Conservation (phyloP, 345 rosid genomes). For the Erucastrum elatum region DNA sequence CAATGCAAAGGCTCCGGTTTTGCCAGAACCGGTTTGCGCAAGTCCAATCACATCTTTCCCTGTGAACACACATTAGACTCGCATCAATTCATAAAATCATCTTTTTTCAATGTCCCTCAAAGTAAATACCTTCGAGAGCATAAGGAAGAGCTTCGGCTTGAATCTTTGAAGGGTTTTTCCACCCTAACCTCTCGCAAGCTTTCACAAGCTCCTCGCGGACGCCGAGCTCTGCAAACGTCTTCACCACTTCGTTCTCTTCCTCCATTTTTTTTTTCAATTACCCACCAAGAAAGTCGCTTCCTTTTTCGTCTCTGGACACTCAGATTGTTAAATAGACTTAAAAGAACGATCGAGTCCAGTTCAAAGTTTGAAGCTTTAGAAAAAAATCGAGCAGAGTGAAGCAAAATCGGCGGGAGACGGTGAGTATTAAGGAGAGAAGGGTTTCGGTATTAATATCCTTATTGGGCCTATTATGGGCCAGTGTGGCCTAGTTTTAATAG, state of each 20-base stretch:
- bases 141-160: conserved; percentile 84
- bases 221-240: conserved; percentile 70
- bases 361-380: too few species aligned
- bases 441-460: background rate
- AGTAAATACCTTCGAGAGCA: conserved; percentile 64
- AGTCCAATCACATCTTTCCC: conserved; percentile 94
- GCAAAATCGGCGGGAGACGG: conserved; percentile 2
- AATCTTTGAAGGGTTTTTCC: conserved; percentile 78
- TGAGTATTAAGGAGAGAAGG: background rate
- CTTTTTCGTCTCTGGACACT: background rate
- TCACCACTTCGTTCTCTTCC: conserved; percentile 61
- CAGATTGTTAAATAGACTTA: too few species aligned
- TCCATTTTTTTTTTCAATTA: conserved; percentile 28
- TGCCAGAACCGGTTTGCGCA: conserved; percentile 94
- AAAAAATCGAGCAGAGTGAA: too few species aligned
- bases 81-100: too few species aligned
- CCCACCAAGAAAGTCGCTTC: background rate
- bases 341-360: too few species aligned
- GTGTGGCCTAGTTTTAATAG: background rate
- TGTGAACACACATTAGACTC: background rate
- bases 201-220: conserved; percentile 64
- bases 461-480: background rate
- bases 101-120: too few species aligned
- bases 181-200: conserved; percentile 74
- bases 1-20: conserved; percentile 93